These are phyloP conservation scores for Melaleuca quinquenervia DNA, from an alignment of 345 rosid species.

Conservation along the genomic window DNA sequence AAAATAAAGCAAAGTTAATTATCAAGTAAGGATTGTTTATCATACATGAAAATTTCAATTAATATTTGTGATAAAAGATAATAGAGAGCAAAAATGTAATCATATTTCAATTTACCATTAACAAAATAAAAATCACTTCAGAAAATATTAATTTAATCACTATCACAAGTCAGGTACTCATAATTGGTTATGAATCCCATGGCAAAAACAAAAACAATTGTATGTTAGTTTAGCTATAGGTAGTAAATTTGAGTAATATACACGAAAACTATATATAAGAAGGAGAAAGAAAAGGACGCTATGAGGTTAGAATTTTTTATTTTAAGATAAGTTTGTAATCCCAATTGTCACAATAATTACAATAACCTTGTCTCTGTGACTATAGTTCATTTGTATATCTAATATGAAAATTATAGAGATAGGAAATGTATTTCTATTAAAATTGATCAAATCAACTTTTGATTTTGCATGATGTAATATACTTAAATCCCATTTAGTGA, in stretches of 20 bases:
- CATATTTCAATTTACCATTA: too few species aligned
- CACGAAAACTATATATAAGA: neutral
- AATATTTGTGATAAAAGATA: too few species aligned
- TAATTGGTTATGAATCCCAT: neutral
- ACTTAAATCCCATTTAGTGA: neutral
- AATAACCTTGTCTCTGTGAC: neutral
- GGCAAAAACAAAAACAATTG: neutral
- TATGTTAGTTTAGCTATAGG: too few species aligned
- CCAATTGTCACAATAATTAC: neutral
- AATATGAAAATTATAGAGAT: neutral
- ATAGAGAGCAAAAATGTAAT: too few species aligned
- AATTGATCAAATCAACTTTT: too few species aligned
- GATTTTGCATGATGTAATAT: neutral
- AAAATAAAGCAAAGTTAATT: neutral
- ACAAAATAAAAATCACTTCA: too few species aligned
- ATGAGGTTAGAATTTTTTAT: too few species aligned
- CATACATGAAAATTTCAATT: neutral
- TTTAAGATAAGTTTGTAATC: neutral
- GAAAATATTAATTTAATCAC: too few species aligned
- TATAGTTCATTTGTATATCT: neutral
- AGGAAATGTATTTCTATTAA: neutral
- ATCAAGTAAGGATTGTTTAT: neutral
- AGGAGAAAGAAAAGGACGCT: neutral
- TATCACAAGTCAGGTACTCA: neutral
- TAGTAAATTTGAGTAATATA: too few species aligned